Conservation (phyloP, 2,329 filamentous ascomycete species). For the Dactylellina sp. region DNA sequence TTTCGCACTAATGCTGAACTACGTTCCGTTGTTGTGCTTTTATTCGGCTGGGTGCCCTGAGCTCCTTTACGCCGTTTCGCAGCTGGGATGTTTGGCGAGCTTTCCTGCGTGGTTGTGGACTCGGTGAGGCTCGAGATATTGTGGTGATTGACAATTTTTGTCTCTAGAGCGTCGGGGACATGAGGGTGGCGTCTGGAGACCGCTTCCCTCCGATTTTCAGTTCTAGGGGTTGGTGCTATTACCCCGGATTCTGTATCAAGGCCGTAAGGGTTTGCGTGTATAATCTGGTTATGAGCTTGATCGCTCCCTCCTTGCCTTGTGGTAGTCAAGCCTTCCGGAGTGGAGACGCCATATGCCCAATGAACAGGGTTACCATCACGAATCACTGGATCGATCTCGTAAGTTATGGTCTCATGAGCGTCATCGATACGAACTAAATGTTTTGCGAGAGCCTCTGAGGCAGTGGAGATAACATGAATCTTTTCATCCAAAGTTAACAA, state of each 20-base stretch:
- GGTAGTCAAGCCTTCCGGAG: slow-evolving; percentile 13
- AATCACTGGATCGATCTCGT: slow-evolving; percentile 93
- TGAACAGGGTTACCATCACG: slow-evolving; percentile 90
- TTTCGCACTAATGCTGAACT: background rate
- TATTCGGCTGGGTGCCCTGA: slow-evolving; percentile 14
- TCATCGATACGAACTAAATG: slow-evolving; percentile 86
- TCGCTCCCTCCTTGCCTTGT: slow-evolving; percentile 22
- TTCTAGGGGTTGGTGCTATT: background rate
- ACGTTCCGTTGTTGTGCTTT: slow-evolving; percentile 19
- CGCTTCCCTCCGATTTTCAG: slow-evolving; percentile 34
- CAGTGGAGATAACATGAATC: slow-evolving; percentile 93
- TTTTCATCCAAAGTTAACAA: slow-evolving; percentile 95
- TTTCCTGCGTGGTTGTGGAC: slow-evolving; percentile 7
- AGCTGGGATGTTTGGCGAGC: slow-evolving; percentile 23
- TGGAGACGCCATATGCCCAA: slow-evolving; percentile 81
- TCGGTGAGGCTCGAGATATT: slow-evolving; percentile 9
- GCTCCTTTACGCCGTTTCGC: slow-evolving; percentile 49
- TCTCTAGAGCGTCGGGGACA: slow-evolving; percentile 23
- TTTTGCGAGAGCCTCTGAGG: slow-evolving; percentile 86
- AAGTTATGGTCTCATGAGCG: slow-evolving; percentile 85
- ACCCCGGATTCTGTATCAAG: slow-evolving; percentile 25
- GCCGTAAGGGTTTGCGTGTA: slow-evolving; percentile 10
- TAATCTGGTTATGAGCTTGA: background rate
- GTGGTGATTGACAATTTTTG: slow-evolving; percentile 12
- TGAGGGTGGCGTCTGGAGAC: slow-evolving; percentile 38